A percentile compares a stretch with the other conserved stretches of the same genome.
These are phyloP conservation scores for Rhodotorula paludigena DNA, from an alignment of 768 basidiomycete genomes.

Conservation along the genomic window DNA sequence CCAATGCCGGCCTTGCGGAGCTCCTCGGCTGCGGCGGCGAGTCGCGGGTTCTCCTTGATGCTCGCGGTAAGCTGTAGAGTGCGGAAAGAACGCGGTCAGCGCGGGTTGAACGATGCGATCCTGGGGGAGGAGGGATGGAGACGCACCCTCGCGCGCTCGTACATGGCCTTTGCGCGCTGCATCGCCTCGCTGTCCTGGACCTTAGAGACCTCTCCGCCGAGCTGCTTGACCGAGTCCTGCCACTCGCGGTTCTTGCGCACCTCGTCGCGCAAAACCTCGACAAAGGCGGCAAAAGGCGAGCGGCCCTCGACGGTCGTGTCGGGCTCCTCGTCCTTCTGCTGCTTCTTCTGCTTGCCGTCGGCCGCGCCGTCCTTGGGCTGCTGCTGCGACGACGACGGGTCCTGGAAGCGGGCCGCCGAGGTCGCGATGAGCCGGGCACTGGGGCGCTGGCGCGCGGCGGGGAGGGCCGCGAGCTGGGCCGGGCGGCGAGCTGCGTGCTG, in stretches of 20 bases:
- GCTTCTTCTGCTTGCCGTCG: constrained; percentile 12
- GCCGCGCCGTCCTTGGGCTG: constrained; percentile 4
- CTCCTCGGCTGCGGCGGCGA: constrained; percentile 89
- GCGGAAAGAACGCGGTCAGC: not conserved
- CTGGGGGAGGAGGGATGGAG: not conserved
- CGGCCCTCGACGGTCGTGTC: constrained; percentile 39
- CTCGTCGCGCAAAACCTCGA: constrained; percentile 88
- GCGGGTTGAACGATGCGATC: not conserved
- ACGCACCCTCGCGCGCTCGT: constrained; percentile 87
- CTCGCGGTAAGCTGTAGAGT: constrained; percentile 72
- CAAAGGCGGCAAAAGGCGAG: constrained; percentile 93
- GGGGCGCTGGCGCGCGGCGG: not conserved
- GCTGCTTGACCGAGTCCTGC: constrained; percentile 92
- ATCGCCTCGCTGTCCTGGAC: constrained; percentile 94
- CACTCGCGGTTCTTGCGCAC: constrained; percentile 87
- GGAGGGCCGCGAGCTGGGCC: not conserved
- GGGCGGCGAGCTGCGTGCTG: not conserved
- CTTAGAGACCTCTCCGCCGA: constrained; percentile 96
- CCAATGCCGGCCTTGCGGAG: constrained; percentile 82
- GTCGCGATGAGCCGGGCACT: not conserved
- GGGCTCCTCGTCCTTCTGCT: constrained; percentile 23
- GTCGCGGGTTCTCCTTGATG: constrained; percentile 88
- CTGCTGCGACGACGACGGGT: constrained; percentile 4
- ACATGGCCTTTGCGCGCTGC: constrained; percentile 83
- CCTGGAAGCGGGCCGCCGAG: not conserved